These are phyloP conservation scores for Uronychia setigera DNA, from an alignment of 73 alveolate genomes.

Conservation along the genomic window DNA sequence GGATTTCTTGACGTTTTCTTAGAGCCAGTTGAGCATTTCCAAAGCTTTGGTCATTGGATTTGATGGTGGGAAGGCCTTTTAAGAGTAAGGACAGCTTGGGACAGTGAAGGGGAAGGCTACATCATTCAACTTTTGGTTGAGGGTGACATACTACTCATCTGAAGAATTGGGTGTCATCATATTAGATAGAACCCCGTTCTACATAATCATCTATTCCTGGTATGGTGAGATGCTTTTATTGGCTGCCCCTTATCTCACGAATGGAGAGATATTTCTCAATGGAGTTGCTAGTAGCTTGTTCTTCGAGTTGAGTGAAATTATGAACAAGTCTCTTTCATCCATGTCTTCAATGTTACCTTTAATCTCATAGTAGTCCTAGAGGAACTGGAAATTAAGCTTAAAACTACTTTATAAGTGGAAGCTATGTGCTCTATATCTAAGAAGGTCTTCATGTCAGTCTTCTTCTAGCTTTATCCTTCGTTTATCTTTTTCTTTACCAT, in stretches of 20 bases:
- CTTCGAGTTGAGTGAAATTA: not conserved
- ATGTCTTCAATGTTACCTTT: constrained; percentile 26
- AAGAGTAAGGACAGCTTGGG: constrained; percentile 66
- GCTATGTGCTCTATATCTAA: too few relatives aligned
- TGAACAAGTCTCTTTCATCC: constrained; percentile 55
- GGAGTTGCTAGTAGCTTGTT: constrained; percentile 22
- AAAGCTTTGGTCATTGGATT: constrained; percentile 64
- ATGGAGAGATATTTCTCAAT: constrained; percentile 49
- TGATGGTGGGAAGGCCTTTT: constrained; percentile 59
- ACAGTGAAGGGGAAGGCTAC: constrained; percentile 57
- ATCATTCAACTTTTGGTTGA: constrained; percentile 49
- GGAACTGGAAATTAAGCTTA: constrained; percentile 3
- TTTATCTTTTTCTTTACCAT: too few relatives aligned
- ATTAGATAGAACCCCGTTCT: constrained; percentile 21
- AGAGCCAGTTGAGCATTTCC: constrained; percentile 72
- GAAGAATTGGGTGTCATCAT: constrained; percentile 25
- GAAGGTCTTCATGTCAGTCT: too few relatives aligned
- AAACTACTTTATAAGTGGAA: too few relatives aligned
- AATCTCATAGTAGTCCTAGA: constrained; percentile 27
- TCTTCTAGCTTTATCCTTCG: too few relatives aligned
- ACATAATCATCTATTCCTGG: constrained; percentile 16
- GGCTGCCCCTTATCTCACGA: constrained; percentile 32
- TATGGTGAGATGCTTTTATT: constrained; percentile 19
- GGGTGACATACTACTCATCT: constrained; percentile 30
- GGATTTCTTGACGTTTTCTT: constrained; percentile 37